phyloP scores from a whole-genome alignment of 768 basidiomycete genomes.

The button mushroom (Agaricus bisporus) region DNA sequence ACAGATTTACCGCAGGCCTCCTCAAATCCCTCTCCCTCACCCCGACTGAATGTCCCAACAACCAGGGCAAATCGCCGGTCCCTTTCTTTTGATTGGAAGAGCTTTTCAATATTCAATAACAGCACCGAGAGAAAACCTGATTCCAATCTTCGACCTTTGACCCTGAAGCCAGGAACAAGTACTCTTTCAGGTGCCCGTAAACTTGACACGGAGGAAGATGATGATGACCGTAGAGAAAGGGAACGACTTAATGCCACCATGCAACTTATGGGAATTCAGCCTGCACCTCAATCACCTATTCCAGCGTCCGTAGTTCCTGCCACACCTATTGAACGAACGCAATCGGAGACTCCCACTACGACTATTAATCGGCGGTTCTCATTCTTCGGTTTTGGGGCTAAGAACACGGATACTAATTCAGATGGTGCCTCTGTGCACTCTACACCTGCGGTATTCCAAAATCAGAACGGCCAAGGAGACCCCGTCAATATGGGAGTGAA shows the following conservation, averaged over 20 bases:
- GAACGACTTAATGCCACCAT: slow-evolving; percentile 87
- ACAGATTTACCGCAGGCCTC: slow-evolving; percentile 18
- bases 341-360: slow-evolving; percentile 19
- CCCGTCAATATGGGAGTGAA: slow-evolving; percentile 27
- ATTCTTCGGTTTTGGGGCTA: slow-evolving; percentile 51
- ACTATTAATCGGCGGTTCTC: slow-evolving; percentile 52
- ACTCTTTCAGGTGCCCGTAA: slow-evolving; percentile 64
- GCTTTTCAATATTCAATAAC: slow-evolving; percentile 60
- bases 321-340: slow-evolving; percentile 20
- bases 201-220: slow-evolving; percentile 85
- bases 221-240: slow-evolving; percentile 83
- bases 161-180: slow-evolving; percentile 58
- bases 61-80: slow-evolving; percentile 61
- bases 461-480: slow-evolving; percentile 14
- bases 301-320: slow-evolving; percentile 23
- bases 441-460: slow-evolving; percentile 24
- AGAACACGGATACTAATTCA: slow-evolving; percentile 30
- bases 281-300: slow-evolving; percentile 38
- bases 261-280: slow-evolving; percentile 91
- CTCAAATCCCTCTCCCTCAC: slow-evolving; percentile 9
- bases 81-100: slow-evolving; percentile 80
- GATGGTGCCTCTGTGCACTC: slow-evolving; percentile 47
- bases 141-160: slow-evolving; percentile 58
- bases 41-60: slow-evolving; percentile 11
- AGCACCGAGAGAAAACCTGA: slow-evolving; percentile 59